Conservation (phyloP, 2,329 filamentous ascomycete species). For the Lachnellula willkommii region DNA sequence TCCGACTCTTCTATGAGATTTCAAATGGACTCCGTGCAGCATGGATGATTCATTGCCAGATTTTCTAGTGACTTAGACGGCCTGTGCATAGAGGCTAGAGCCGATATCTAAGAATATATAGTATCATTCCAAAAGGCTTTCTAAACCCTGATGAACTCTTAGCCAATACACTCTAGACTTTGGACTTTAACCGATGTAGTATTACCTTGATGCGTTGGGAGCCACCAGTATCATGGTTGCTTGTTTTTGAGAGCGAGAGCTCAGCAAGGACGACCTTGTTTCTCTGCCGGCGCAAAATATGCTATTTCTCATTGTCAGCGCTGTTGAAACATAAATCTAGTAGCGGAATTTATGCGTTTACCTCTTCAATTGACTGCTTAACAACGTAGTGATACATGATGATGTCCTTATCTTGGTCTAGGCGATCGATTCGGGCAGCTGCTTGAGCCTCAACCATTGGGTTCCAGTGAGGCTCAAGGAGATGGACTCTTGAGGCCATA, state of each 20-base stretch:
- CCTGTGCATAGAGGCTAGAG: too few relatives aligned
- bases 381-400: constrained; percentile 23
- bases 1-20: too few relatives aligned
- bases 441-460: constrained; percentile 28
- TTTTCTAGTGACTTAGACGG: too few relatives aligned
- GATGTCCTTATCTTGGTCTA: constrained; percentile 21
- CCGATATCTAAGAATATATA: too few relatives aligned
- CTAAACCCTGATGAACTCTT: background rate
- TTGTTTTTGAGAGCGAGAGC: background rate
- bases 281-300: background rate
- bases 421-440: constrained; percentile 19
- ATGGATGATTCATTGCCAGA: too few relatives aligned
- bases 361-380: constrained; percentile 5
- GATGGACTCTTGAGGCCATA: constrained; percentile 21
- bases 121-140: background rate
- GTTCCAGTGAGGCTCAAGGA: constrained; percentile 31
- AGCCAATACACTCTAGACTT: background rate
- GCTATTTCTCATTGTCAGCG: background rate
- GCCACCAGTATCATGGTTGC: background rate
- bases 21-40: too few relatives aligned
- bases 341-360: background rate
- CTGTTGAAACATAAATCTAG: background rate
- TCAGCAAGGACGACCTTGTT: background rate
- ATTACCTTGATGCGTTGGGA: background rate
- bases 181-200: background rate